Percentiles rank a stretch among this genome's conserved stretches.
phyloP scores from a whole-genome alignment of 2,329 filamentous ascomycete species.

The Trichoderma cornu-damae region DNA sequence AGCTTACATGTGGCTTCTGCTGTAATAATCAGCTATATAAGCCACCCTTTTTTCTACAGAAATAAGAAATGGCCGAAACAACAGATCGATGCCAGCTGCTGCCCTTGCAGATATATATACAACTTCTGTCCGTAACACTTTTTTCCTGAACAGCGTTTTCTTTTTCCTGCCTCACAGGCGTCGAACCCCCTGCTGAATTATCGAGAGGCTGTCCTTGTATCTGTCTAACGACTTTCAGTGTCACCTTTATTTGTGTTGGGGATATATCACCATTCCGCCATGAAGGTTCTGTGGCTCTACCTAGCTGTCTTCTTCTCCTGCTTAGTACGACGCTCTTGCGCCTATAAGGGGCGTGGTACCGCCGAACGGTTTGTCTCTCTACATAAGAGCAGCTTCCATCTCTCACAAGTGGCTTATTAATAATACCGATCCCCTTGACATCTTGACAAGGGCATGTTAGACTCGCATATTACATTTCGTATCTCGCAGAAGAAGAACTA shows the following conservation, averaged over 20 bases:
- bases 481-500: not conserved
- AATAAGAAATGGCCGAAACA: not conserved
- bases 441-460: not conserved
- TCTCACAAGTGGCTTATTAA: not conserved
- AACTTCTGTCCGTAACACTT: not conserved
- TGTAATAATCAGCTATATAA: not conserved
- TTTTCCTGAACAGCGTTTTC: not conserved
- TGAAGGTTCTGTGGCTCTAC: not conserved
- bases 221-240: not conserved
- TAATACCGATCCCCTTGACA: not conserved
- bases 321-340: not conserved
- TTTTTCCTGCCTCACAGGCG: not conserved
- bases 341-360: not conserved
- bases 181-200: not conserved
- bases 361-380: not conserved
- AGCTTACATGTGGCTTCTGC: not conserved
- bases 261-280: not conserved
- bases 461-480: not conserved
- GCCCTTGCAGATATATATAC: not conserved
- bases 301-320: not conserved
- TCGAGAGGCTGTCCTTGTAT: not conserved
- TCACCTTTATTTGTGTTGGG: not conserved
- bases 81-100: not conserved
- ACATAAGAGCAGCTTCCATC: not conserved
- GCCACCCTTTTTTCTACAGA: not conserved